Conservation (phyloP, 176 grass and related monocot genomes). For the Luzula sylvatica region DNA sequence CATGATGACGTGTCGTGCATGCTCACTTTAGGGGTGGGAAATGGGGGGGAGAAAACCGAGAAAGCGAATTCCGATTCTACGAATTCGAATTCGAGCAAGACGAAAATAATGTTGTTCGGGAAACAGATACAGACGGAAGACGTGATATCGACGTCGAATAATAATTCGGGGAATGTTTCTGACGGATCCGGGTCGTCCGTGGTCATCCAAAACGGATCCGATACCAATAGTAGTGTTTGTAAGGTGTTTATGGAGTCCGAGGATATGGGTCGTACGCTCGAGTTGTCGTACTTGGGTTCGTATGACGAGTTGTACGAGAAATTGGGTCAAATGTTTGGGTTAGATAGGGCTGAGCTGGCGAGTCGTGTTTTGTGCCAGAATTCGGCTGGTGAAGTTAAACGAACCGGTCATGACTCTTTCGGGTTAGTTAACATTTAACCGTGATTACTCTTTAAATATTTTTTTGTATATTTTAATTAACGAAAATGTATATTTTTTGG, state of each 20-base stretch:
- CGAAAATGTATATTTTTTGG: not conserved
- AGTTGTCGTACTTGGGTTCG: slow-evolving; percentile 46
- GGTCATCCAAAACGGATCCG: slow-evolving; percentile 41
- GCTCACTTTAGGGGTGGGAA: slow-evolving; percentile 16
- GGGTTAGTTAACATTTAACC: slow-evolving; percentile 32
- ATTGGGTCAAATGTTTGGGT: slow-evolving; percentile 53
- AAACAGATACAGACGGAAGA: slow-evolving; percentile 62
- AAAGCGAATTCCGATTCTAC: slow-evolving; percentile 17
- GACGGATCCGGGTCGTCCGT: slow-evolving; percentile 51
- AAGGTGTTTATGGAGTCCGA: slow-evolving; percentile 82
- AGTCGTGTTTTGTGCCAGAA: slow-evolving; percentile 55
- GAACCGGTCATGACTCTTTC: slow-evolving; percentile 66
- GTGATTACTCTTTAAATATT: not conserved
- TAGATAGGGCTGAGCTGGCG: slow-evolving; percentile 34
- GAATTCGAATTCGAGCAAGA: slow-evolving; percentile 8
- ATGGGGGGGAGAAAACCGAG: slow-evolving; percentile 25
- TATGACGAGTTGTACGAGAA: slow-evolving; percentile 60
- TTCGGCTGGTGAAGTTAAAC: slow-evolving; percentile 40
- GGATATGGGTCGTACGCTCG: slow-evolving; percentile 68
- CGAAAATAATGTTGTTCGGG: slow-evolving; percentile 60
- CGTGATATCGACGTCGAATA: slow-evolving; percentile 54
- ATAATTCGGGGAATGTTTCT: slow-evolving; percentile 44
- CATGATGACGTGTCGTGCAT: slow-evolving; percentile 17
- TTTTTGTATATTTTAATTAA: not conserved
- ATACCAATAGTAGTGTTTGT: slow-evolving; percentile 40